Percentiles rank a stretch among this genome's conserved stretches.
phyloP scores from a whole-genome alignment of 768 basidiomycete species.

The Lactifluus echinatus region DNA sequence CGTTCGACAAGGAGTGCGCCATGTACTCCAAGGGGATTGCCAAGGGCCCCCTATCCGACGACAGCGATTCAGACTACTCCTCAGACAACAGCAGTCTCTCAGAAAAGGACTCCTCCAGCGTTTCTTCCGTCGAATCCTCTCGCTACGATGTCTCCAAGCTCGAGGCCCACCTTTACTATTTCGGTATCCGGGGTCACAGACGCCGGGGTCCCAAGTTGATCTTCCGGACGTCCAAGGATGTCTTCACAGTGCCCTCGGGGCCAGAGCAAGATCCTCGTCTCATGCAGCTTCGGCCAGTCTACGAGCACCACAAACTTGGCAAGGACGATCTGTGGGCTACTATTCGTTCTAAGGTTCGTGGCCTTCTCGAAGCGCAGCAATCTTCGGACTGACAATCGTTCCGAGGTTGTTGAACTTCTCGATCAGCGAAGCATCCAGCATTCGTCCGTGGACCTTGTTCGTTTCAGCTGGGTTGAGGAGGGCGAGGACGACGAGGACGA shows the following conservation, averaged over 20 bases:
- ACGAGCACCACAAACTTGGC: not conserved
- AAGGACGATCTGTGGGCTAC: not conserved
- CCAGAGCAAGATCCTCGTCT: not conserved
- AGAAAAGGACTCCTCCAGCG: not conserved
- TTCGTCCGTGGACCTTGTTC: slow-evolving; percentile 6
- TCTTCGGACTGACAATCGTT: slow-evolving; percentile 1
- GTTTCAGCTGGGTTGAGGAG: slow-evolving; percentile 14
- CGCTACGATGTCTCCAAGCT: not conserved
- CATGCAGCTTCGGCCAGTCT: not conserved
- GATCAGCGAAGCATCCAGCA: not conserved
- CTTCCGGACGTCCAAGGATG: not conserved
- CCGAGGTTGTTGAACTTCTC: slow-evolving; percentile 10
- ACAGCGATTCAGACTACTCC: not conserved
- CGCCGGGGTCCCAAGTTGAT: not conserved
- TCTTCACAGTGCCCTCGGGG: not conserved
- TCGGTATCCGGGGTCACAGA: not conserved
- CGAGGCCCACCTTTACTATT: not conserved
- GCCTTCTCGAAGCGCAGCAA: not conserved
- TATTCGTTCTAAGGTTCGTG: not conserved
- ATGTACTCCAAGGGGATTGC: not conserved
- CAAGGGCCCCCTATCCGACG: not conserved
- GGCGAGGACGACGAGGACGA: slow-evolving; percentile 11
- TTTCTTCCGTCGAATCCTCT: not conserved
- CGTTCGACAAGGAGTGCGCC: not conserved
- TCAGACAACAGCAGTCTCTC: not conserved